Conservation (phyloP, 352 stramenopile species). For the Globisporangium paroecandrum region DNA sequence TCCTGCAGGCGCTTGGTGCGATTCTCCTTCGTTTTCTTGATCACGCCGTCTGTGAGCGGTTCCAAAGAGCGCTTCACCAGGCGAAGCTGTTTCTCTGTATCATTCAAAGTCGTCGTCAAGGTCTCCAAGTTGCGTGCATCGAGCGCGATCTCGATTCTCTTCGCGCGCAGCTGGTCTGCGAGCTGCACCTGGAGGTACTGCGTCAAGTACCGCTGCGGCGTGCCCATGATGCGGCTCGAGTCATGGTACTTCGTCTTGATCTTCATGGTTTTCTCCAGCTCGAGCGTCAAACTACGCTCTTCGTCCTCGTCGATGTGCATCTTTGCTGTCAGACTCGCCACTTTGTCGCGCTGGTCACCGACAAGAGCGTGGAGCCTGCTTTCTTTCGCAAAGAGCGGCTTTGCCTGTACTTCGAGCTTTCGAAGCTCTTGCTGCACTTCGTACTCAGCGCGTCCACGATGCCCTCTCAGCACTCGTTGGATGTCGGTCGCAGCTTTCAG, state of each 20-base stretch:
- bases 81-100: slow-evolving; percentile 69
- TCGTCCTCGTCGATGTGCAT: slow-evolving; percentile 44
- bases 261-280: slow-evolving; percentile 80
- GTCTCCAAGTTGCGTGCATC: slow-evolving; percentile 50
- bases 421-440: slow-evolving; percentile 77
- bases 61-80: slow-evolving; percentile 74
- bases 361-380: slow-evolving; percentile 37
- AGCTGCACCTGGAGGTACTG: slow-evolving; percentile 91
- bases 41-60: slow-evolving; percentile 80
- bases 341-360: slow-evolving; percentile 44
- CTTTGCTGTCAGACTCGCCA: slow-evolving; percentile 39
- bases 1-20: slow-evolving; percentile 63
- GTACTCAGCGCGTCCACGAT: slow-evolving; percentile 61
- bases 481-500: slow-evolving; percentile 50
- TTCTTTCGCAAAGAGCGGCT: slow-evolving; percentile 66
- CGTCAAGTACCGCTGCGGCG: slow-evolving; percentile 90
- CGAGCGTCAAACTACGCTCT: slow-evolving; percentile 50
- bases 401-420: slow-evolving; percentile 68
- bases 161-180: slow-evolving; percentile 74
- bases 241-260: slow-evolving; percentile 87
- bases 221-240: slow-evolving; percentile 81
- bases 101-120: slow-evolving; percentile 50
- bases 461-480: slow-evolving; percentile 75
- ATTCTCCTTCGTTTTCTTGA: slow-evolving; percentile 71
- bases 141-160: slow-evolving; percentile 63